Base-by-base conservation (phyloP, 2,329 filamentous ascomycete genomes). In the Byssochlamys sp. region DNA sequence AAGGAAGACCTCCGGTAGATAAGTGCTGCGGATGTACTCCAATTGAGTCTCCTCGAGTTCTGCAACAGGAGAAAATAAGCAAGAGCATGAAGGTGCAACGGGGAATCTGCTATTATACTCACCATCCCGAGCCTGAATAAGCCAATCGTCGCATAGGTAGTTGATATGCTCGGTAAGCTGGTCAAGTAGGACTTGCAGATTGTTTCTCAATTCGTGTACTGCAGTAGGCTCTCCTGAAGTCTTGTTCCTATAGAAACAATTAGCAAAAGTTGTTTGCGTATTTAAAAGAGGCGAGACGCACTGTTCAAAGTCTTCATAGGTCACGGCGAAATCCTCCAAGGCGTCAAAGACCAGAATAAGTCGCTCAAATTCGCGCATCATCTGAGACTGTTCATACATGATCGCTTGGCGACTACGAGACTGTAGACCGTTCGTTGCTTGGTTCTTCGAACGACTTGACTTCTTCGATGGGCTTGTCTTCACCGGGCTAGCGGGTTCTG, bases 1-100 rank as follows among this genome's bases (percentile, higher is more conserved):
- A 54, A 99, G 80, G 49, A 96, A 79, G 19, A 89, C 82, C 70
- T 96, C 91, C 1, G 94, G 91, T 2, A 99, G 80, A 72, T 95
- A 97, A 0, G 84, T 82, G 56, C 84, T 81, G 62, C 91, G 85
- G 55, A 97, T 83, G 26, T 79, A 75, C 53, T 75, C 74, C 53
- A 90, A 81, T 56, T 89, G 84, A 14, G 77, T 70, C 59, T 83
- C 81, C 66, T 87, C 87, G 55, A 19, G 25, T 55, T 50, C 45
- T 55, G 26, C n/a, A 29, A 57, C 55, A 19, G 65, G 60, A 49
- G 33, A 27, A 28, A 57, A 59, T 31, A 59, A 58, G 19, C 51
- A 45, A 27, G 26, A 57, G 62, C 52, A 64, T 56, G 45, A 35
- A 19, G 11, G 31, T 10, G 19, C 19, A 25, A 52, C 29, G n/a